A percentile compares a stretch with the other conserved stretches of the same genome.
phyloP scores from a whole-genome alignment of 768 basidiomycete species.

The Podaxis mareebaensis region DNA sequence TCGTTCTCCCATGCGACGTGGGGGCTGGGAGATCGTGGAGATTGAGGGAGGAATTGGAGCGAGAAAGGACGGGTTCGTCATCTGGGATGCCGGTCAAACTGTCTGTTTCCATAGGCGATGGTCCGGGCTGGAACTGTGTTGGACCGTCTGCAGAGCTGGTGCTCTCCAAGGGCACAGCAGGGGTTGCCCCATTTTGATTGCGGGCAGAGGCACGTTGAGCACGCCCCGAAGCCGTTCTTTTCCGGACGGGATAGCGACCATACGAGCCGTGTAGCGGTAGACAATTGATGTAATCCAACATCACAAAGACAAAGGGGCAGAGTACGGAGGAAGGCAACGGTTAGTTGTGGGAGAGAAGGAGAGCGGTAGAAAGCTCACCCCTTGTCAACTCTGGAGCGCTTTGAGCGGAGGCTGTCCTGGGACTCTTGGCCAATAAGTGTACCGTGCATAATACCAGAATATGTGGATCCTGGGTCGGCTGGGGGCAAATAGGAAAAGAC shows the following conservation, averaged over 20 bases:
- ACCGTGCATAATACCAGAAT: conserved; percentile 72
- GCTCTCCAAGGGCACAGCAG: conserved; percentile 38
- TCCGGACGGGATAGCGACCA: conserved; percentile 27
- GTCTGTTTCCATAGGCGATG: conserved; percentile 45
- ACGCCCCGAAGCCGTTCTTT: conserved; percentile 60
- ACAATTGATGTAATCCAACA: conserved; percentile 25
- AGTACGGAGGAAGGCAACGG: conserved; percentile 20
- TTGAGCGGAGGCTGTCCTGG: conserved; percentile 65
- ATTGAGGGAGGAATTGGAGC: conserved; percentile 59
- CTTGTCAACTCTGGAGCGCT: conserved; percentile 74
- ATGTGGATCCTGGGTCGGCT: conserved; percentile 87
- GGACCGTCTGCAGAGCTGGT: conserved; percentile 39
- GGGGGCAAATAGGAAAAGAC: conserved; percentile 79
- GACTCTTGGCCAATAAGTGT: conserved; percentile 66
- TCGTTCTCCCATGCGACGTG: conserved; percentile 31
- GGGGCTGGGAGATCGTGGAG: conserved; percentile 32
- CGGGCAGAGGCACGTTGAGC: conserved; percentile 76
- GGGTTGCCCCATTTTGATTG: conserved; percentile 48
- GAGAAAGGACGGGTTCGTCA: conserved; percentile 60
- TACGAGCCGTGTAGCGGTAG: conserved; percentile 16
- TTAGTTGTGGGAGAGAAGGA: conserved; percentile 21
- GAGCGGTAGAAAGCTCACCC: conserved; percentile 49
- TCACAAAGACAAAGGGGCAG: conserved; percentile 18
- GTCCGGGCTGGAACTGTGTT: conserved; percentile 23
- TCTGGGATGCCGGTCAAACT: conserved; percentile 53